These are phyloP conservation scores for Aspergillus ellipticus DNA, from an alignment of 495 filamentous ascomycete species.

Conservation along the genomic window DNA sequence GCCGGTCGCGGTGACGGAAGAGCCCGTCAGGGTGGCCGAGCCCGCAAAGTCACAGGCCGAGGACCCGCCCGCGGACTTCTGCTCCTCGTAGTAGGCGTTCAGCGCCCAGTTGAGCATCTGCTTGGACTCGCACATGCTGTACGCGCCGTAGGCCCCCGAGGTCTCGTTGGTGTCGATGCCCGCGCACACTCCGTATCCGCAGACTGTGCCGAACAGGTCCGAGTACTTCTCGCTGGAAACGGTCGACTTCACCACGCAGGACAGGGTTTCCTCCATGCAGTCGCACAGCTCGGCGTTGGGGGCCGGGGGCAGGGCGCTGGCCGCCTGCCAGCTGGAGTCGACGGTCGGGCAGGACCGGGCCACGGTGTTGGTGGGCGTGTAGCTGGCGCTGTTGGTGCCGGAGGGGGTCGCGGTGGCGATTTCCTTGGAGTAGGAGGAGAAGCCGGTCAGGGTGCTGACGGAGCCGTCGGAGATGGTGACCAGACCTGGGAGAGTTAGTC, in stretches of 20 bases:
- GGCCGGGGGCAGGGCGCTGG: slow-evolving; percentile 67
- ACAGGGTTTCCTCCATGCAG: slow-evolving; percentile 72
- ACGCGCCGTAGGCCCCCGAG: slow-evolving; percentile 76
- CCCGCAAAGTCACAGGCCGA: slow-evolving; percentile 77
- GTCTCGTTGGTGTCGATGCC: slow-evolving; percentile 69
- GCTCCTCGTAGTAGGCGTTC: slow-evolving; percentile 70
- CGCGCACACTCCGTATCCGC: slow-evolving; percentile 60
- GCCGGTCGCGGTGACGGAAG: slow-evolving; percentile 44
- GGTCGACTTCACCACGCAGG: slow-evolving; percentile 57
- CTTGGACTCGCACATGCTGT: slow-evolving; percentile 73
- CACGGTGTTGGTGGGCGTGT: slow-evolving; percentile 69
- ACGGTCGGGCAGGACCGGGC: slow-evolving; percentile 65
- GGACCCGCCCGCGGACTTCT: slow-evolving; percentile 41
- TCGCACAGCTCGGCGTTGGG: slow-evolving; percentile 72
- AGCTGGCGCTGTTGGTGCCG: slow-evolving; percentile 55
- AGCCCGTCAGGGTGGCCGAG: slow-evolving; percentile 51
- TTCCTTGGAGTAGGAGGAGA: slow-evolving; percentile 62
- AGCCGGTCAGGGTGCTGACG: slow-evolving; percentile 64
- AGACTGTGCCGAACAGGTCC: slow-evolving; percentile 70
- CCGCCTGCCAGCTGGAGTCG: slow-evolving; percentile 61
- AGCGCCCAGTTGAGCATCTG: slow-evolving; percentile 79
- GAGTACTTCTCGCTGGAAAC: slow-evolving; percentile 52
- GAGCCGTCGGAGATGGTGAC: slow-evolving; percentile 54
- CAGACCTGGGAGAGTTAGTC: slow-evolving; percentile 44
- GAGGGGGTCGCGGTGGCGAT: slow-evolving; percentile 64